Evolutionary conservation across 257 asterid genomes (phyloP), one percentile per base, ranked within the genome.

Genomic region (Avicennia marina): DNA sequence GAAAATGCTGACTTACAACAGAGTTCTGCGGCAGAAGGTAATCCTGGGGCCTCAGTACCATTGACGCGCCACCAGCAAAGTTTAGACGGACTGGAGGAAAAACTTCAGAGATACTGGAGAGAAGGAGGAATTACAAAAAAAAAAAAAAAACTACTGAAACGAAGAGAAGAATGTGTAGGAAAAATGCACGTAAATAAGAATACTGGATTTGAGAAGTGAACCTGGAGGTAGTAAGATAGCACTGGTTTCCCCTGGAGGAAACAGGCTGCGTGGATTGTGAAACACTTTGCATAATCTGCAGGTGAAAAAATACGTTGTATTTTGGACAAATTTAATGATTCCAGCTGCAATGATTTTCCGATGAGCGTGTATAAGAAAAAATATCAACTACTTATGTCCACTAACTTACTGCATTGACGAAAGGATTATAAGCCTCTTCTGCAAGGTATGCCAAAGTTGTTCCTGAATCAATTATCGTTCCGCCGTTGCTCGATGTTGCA

Each of bases 391-490:
- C n/a, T n/a, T n/a, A n/a, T n/a, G n/a, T n/a, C n/a, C n/a, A n/a
- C n/a, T 48, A 51, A 79, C 94, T 71, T 76, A 87, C 98, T 22
- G 94, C 88, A 47, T 68, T 69, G 51, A 87, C 61, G 27, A 90
- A 85, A 66, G 95, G 86, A 25, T 80, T 90, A 64, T 82, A 90
- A 27, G 95, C 98, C 58, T 73, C 95, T 63, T 85, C 91, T 11
- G 94, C 93, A 69, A 90, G 83, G 76, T 90, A 90, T 22, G 96
- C 94, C 72, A 90, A 72, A 5, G 98, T 90, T 38, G 98, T 90
- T 70, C 98, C 96, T 11, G 98, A 90, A 71, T 90, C 98, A 33
- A 90, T 77, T 69, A 90, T 87, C 7, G 96, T 90, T 65, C 98
- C 98, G 44, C 77, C 60, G 78, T 71, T 90, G 71, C 16, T 46